Conservation (phyloP, 352 stramenopile genomes). For the Saprolegnia diclina region DNA sequence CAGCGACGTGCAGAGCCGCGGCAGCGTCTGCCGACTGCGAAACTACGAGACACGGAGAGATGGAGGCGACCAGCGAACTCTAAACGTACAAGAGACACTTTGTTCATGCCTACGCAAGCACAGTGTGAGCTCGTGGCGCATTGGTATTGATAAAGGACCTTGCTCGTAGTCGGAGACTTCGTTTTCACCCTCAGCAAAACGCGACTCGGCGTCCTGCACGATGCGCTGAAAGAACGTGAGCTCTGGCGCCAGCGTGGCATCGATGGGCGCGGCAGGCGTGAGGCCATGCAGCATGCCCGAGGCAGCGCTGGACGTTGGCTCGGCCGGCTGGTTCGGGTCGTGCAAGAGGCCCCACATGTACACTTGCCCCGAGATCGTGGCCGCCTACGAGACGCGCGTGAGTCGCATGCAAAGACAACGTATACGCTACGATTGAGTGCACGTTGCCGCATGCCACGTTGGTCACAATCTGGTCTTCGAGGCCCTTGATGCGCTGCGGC, state of each 20-base stretch:
- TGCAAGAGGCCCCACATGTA: slow-evolving; percentile 75
- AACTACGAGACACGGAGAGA: not conserved
- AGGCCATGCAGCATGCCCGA: slow-evolving; percentile 34
- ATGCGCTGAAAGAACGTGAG: slow-evolving; percentile 52
- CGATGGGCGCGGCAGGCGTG: slow-evolving; percentile 28
- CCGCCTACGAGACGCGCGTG: not conserved
- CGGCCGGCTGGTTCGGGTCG: slow-evolving; percentile 41
- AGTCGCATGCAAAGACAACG: not conserved
- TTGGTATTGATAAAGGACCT: slow-evolving; percentile 4
- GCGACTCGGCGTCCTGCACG: slow-evolving; percentile 15
- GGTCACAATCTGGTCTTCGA: slow-evolving; percentile 57
- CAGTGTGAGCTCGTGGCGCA: not conserved
- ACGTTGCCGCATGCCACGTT: slow-evolving; percentile 73
- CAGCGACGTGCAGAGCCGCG: slow-evolving; percentile 39
- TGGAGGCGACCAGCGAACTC: not conserved
- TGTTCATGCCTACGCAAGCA: not conserved
- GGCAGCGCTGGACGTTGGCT: slow-evolving; percentile 44
- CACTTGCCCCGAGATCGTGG: slow-evolving; percentile 31
- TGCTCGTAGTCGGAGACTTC: slow-evolving; percentile 55
- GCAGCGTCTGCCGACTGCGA: slow-evolving; percentile 43
- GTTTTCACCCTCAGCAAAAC: slow-evolving; percentile 20
- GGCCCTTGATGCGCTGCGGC: slow-evolving; percentile 41
- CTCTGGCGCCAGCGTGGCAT: slow-evolving; percentile 27
- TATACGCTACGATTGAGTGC: slow-evolving; percentile 48
- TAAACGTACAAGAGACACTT: slow-evolving; percentile 16